A percentile compares a stretch with the other conserved stretches of the same genome.
These are phyloP conservation scores for Magnusiomyces tetraspermus DNA, from an alignment of 1,139 yeast genomes.

Conservation along the genomic window DNA sequence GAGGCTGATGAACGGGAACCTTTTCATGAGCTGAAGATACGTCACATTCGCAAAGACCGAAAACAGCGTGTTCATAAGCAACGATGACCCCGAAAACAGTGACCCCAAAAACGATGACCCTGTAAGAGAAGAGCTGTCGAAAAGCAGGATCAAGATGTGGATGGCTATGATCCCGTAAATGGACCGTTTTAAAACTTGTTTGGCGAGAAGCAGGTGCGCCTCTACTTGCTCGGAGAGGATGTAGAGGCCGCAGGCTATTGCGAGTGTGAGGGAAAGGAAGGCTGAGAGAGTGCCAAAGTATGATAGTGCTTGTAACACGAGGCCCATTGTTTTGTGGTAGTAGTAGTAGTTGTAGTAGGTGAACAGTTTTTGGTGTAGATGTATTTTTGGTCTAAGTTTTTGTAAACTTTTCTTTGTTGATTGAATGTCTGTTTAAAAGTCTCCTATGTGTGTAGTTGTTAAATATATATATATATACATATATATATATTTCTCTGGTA, in stretches of 20 bases:
- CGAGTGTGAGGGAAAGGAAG: slow-evolving; percentile 58
- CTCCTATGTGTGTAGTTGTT: too few relatives aligned
- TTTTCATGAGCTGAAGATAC: slow-evolving; percentile 64
- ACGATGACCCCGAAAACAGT: too few relatives aligned
- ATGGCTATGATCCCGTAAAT: slow-evolving; percentile 51
- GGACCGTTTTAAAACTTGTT: slow-evolving; percentile 50
- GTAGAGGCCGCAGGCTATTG: slow-evolving; percentile 78
- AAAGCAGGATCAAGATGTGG: slow-evolving; percentile 47
- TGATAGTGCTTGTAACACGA: slow-evolving; percentile 38
- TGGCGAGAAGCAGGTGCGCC: slow-evolving; percentile 83
- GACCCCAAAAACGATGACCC: too few relatives aligned
- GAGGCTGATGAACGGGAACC: slow-evolving; percentile 76
- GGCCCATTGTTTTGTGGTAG: slow-evolving; percentile 12
- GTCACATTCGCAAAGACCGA: slow-evolving; percentile 62
- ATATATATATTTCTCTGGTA: too few relatives aligned
- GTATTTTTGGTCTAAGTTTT: too few relatives aligned
- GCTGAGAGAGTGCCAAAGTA: slow-evolving; percentile 66
- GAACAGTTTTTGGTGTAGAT: too few relatives aligned
- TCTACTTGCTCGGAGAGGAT: slow-evolving; percentile 91
- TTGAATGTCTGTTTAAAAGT: too few relatives aligned
- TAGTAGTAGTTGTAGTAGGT: too few relatives aligned
- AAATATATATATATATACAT: too few relatives aligned
- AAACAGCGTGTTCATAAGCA: slow-evolving; percentile 48
- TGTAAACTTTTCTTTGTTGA: too few relatives aligned
- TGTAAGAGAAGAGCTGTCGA: slow-evolving; percentile 89